phyloP scores from a whole-genome alignment of 768 basidiomycete species.

The Rhodotorula diobovata region DNA sequence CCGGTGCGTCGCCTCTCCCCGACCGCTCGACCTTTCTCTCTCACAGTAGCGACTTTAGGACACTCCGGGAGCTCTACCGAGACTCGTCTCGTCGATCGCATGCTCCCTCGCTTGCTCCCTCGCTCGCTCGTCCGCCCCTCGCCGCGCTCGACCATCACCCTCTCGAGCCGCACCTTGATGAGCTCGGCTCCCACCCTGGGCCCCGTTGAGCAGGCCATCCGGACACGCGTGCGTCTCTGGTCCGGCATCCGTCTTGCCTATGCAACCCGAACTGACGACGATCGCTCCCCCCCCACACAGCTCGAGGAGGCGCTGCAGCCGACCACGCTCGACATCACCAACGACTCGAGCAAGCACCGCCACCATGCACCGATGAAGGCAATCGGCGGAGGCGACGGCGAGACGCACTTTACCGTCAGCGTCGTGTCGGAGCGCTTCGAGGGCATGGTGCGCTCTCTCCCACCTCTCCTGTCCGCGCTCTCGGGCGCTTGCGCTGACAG shows the following conservation, averaged over 20 bases:
- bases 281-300: slow-evolving; percentile 34
- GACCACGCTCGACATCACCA: slow-evolving; percentile 46
- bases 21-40: too few relatives aligned
- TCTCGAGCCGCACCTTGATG: background rate
- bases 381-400: slow-evolving; percentile 49
- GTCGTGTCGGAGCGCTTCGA: slow-evolving; percentile 42
- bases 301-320: slow-evolving; percentile 48
- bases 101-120: background rate
- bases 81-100: background rate
- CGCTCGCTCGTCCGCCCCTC: background rate
- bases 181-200: slow-evolving; percentile 41
- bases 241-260: background rate
- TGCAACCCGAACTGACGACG: background rate
- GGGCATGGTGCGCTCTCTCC: slow-evolving; percentile 33
- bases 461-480: too few relatives aligned
- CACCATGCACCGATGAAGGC: slow-evolving; percentile 51
- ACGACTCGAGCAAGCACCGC: slow-evolving; percentile 46
- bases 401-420: slow-evolving; percentile 48
- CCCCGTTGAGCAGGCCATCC: slow-evolving; percentile 47
- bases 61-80: too few relatives aligned
- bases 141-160: background rate
- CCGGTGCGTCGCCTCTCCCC: too few relatives aligned
- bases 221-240: slow-evolving; percentile 45
- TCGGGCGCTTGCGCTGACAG: background rate
- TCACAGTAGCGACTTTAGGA: too few relatives aligned